Percentiles rank a stretch among this genome's conserved stretches.
These are phyloP conservation scores for Digitaria exilis DNA, from an alignment of 202 grass and related monocot genomes.

Conservation along the genomic window DNA sequence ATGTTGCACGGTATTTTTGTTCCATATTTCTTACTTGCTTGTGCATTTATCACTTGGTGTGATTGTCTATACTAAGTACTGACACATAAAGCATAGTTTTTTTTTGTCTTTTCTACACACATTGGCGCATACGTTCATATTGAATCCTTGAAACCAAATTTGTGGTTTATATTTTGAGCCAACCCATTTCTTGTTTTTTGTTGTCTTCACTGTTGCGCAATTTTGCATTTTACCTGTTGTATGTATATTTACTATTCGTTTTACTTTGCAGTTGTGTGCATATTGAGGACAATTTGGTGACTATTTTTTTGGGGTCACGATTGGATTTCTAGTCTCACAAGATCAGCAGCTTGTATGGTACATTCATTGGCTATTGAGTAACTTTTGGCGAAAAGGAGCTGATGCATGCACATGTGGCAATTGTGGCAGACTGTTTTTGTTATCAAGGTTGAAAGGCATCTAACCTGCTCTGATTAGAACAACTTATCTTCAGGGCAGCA, in stretches of 20 bases:
- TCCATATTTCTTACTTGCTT: constrained; percentile 20
- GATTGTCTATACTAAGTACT: neutral
- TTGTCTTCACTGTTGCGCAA: neutral
- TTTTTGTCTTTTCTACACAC: neutral
- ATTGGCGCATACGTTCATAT: neutral
- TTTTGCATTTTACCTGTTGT: neutral
- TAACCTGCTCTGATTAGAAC: neutral
- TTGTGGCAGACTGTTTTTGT: constrained; percentile 4
- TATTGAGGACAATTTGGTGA: constrained; percentile 56
- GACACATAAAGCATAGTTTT: neutral
- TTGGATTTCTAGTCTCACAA: constrained; percentile 14
- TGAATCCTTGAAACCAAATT: constrained; percentile 14
- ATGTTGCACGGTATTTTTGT: neutral
- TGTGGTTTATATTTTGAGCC: neutral
- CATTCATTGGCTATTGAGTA: constrained; percentile 5
- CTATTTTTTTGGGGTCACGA: constrained; percentile 13
- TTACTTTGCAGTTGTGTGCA: constrained; percentile 45
- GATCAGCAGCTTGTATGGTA: constrained; percentile 32
- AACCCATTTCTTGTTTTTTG: neutral
- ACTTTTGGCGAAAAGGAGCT: constrained; percentile 3
- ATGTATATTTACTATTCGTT: constrained; percentile 35
- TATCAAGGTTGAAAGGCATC: neutral
- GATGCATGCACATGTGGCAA: constrained; percentile 22
- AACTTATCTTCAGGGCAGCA: neutral
- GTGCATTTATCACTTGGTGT: neutral